Base-by-base conservation (phyloP, 495 filamentous ascomycete genomes). In the Neurospora intermedia region DNA sequence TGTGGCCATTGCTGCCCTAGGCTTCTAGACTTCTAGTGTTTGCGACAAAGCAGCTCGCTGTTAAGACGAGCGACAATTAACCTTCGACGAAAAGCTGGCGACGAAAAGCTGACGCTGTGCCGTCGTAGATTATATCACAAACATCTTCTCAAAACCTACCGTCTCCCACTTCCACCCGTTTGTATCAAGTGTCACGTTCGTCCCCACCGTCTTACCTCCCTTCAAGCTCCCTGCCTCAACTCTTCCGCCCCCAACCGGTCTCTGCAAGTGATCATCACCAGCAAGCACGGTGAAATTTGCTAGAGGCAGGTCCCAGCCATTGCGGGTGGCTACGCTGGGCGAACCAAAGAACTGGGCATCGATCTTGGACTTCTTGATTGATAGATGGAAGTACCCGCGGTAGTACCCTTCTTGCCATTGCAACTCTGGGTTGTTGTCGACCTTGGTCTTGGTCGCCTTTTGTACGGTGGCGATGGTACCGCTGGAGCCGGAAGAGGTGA, bases 401-500 rank as follows among this genome's bases (percentile, higher is more conserved):
- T 91, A 91, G 77, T 89, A 90, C 13, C 87, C 76, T 46, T 91
- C 89, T 62, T 88, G 86, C 89, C 89, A 91, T 75, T 89, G 87
- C 27, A 91, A 81, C 72, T 89, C 88, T 13, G 78, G 69, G 74
- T 89, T 90, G 48, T 79, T 80, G n/a, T 77, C 75, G n/a, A 87
- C 82, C 20, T 88, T 80, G 41, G 76, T 79, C 16, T 81, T 73
- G n/a, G 84, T 82, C 43, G 73, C 72, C 43, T 77, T 77, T 70
- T 85, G 82, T 8, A 86, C 85, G 18, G 71, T 76, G 6, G 75
- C 75, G 62, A 88, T 78, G 9, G 83, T 81, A 35, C 86, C 82
- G 75, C 87, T 87, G 66, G 85, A 82, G 18, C 87, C 88, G 41
- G 78, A 80, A 0, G 85, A 87, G 42, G 81, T 84, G 59, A 91